Evolutionary conservation across 164 flowering plant genomes (phyloP).

Genomic region (Macadamia integrifolia): DNA sequence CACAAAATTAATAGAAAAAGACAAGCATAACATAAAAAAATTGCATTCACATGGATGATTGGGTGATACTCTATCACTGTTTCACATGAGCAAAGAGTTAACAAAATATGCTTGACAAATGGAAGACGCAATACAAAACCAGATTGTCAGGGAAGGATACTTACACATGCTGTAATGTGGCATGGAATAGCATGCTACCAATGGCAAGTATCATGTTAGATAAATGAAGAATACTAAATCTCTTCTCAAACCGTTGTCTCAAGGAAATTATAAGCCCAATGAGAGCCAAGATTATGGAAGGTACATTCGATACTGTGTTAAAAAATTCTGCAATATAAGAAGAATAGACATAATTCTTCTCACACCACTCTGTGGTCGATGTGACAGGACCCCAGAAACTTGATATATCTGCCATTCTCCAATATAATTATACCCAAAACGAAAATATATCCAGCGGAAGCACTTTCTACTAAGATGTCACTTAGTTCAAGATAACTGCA

Average conservation of each 20-base stretch:
- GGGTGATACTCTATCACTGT: not conserved
- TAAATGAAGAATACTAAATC: conserved; percentile 75
- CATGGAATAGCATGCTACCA: conserved; percentile 84
- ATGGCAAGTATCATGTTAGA: conserved; percentile 77
- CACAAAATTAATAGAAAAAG: too few relatives aligned
- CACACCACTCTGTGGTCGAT: conserved; percentile 77
- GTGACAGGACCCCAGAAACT: conserved; percentile 95
- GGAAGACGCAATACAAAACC: not conserved
- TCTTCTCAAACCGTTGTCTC: conserved; percentile 79
- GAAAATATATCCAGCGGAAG: conserved; percentile 3
- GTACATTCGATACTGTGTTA: conserved; percentile 75
- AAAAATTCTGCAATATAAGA: conserved; percentile 74
- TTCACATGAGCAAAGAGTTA: not conserved
- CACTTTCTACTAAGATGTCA: not conserved
- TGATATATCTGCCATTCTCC: conserved; percentile 56
- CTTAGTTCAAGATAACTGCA: conserved; percentile 15
- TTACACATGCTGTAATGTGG: conserved; percentile 74
- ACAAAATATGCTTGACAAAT: not conserved
- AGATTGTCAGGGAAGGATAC: conserved; percentile 14
- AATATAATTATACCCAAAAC: not conserved
- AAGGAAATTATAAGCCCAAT: conserved; percentile 73
- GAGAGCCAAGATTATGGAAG: conserved; percentile 63
- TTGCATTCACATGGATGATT: not conserved
- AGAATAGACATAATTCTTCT: conserved; percentile 62
- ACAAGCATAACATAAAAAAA: too few relatives aligned